phyloP scores from a whole-genome alignment of 352 stramenopile genomes.

The Saprolegnia parasitica region DNA sequence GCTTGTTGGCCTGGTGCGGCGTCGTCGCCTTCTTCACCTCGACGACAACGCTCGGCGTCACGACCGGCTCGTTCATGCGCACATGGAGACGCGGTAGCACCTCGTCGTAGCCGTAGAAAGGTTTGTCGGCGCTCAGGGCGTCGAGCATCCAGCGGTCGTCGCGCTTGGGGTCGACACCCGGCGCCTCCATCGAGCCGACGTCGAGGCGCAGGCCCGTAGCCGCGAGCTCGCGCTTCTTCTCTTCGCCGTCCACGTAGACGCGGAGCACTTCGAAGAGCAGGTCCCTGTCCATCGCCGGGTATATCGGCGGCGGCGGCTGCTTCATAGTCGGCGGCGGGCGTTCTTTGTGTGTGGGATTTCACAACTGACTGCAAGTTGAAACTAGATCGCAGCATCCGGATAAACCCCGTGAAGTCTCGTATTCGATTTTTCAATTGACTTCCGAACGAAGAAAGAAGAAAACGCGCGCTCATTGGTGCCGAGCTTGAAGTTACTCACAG shows the following conservation, averaged over 20 bases:
- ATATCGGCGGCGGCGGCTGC: constrained; percentile 2
- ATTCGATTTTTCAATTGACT: constrained; percentile 25
- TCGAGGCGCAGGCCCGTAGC: constrained; percentile 13
- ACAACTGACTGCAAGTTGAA: constrained; percentile 22
- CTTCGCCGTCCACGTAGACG: constrained; percentile 28
- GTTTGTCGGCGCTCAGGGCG: constrained; percentile 15
- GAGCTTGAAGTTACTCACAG: constrained; percentile 19
- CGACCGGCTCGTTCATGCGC: not conserved
- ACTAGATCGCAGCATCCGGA: constrained; percentile 17
- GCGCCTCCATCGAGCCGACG: constrained; percentile 17
- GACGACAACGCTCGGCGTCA: not conserved
- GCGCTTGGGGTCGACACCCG: not conserved
- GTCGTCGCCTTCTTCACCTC: not conserved
- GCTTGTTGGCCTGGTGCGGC: constrained; percentile 79
- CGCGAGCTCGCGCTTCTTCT: constrained; percentile 25
- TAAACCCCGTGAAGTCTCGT: constrained; percentile 6
- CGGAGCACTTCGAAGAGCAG: constrained; percentile 26
- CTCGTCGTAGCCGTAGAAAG: constrained; percentile 25
- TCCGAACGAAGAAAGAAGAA: constrained; percentile 24
- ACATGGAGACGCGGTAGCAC: constrained; percentile 9
- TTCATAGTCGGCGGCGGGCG: not conserved
- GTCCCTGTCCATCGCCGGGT: constrained; percentile 20
- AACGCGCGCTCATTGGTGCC: not conserved
- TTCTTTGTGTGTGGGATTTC: constrained; percentile 2
- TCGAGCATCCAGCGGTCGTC: constrained; percentile 27